Conservation (phyloP, 2,329 filamentous ascomycete species). For the Beauveria pseudobassiana region DNA sequence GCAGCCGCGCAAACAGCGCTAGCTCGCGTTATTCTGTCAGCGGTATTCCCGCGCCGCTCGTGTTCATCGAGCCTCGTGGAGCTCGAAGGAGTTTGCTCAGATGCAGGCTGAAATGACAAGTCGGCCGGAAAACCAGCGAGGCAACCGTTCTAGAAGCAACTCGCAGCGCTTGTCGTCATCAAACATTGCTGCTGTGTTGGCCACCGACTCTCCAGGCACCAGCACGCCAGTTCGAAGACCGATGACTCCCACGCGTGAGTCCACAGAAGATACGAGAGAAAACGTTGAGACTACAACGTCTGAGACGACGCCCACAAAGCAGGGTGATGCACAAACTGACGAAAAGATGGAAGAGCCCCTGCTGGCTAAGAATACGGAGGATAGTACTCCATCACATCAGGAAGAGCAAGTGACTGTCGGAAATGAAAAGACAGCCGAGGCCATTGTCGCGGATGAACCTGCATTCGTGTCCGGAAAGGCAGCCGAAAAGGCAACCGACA, state of each 20-base stretch:
- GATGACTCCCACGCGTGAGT: constrained; percentile 19
- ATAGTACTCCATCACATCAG: too few species aligned
- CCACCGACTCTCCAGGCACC: constrained; percentile 2
- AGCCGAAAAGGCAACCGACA: background rate
- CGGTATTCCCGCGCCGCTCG: constrained; percentile 42
- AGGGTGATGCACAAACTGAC: background rate
- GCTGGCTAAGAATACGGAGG: background rate
- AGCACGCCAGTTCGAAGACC: constrained; percentile 14
- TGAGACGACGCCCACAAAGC: background rate
- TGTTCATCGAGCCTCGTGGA: constrained; percentile 44
- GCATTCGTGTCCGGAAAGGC: background rate
- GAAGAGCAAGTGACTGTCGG: background rate
- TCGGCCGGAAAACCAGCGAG: constrained; percentile 16
- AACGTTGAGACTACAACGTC: background rate
- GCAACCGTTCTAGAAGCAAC: constrained; percentile 24
- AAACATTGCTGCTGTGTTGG: constrained; percentile 3
- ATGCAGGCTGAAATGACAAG: constrained; percentile 28
- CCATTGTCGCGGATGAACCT: background rate
- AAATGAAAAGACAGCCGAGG: background rate
- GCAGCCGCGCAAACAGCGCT: constrained; percentile 37
- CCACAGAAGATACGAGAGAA: constrained; percentile 13
- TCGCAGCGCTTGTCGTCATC: constrained; percentile 22
- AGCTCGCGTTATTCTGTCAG: constrained; percentile 35
- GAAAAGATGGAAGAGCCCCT: background rate
- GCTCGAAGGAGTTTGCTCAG: constrained; percentile 41